Conservation (phyloP, 768 basidiomycete species). For the Harrya chromipes region DNA sequence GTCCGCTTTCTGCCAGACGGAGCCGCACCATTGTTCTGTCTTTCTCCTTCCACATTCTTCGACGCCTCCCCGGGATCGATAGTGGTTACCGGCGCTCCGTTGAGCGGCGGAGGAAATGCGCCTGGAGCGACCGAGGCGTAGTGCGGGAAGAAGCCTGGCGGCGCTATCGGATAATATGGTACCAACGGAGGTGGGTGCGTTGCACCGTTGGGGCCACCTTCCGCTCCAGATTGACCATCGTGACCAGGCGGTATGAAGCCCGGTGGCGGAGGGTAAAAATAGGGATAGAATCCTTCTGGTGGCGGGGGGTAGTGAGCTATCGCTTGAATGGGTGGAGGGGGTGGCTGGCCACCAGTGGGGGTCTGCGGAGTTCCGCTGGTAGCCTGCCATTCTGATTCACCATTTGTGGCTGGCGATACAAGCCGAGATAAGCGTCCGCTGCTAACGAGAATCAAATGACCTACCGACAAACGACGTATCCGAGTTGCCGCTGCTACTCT, state of each 20-base stretch:
- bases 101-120: constrained; percentile 30
- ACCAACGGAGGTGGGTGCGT: constrained; percentile 31
- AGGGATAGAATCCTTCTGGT: constrained; percentile 45
- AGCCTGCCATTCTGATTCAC: constrained; percentile 35
- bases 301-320: constrained; percentile 32
- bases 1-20: constrained; percentile 28
- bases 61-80: constrained; percentile 27
- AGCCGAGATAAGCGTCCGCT: constrained; percentile 10
- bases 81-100: constrained; percentile 22
- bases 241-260: constrained; percentile 39
- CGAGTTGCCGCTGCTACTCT: constrained; percentile 22
- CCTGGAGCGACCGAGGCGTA: constrained; percentile 30
- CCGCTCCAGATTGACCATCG: constrained; percentile 34
- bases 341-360: constrained; percentile 15
- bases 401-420: constrained; percentile 18
- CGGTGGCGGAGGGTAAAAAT: constrained; percentile 40
- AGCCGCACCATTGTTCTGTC: constrained; percentile 17
- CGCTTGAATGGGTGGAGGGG: constrained; percentile 24
- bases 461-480: constrained; percentile 23
- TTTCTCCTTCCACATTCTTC: constrained; percentile 19
- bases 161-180: constrained; percentile 37
- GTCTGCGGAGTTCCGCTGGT: constrained; percentile 20
- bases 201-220: constrained; percentile 31
- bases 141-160: constrained; percentile 40
- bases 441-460: constrained; percentile 6